Evolutionary conservation across 345 rosid genomes (phyloP).

Genomic region (Isatis tinctoria): DNA sequence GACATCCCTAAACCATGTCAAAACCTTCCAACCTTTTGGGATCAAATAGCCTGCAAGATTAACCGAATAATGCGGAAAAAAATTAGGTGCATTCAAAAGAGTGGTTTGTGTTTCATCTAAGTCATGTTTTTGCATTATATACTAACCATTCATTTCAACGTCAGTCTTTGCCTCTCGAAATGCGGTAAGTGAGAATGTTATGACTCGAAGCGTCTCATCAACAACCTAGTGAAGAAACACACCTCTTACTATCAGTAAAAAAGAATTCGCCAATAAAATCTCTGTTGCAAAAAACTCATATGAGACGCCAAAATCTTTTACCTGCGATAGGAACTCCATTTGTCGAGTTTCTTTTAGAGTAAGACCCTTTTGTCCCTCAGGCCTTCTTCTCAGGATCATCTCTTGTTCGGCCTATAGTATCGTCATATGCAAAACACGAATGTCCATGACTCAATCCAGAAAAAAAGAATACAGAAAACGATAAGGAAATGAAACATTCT

Average conservation of each 20-base stretch:
- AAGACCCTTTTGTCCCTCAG: constrained; percentile 48
- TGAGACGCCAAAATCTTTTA: not conserved
- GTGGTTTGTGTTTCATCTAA: not conserved
- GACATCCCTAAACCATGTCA: constrained; percentile 46
- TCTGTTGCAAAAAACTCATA: not conserved
- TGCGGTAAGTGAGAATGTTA: constrained; percentile 42
- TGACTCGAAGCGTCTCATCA: constrained; percentile 51
- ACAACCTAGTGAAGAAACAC: constrained; percentile 38
- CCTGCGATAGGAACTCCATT: constrained; percentile 51
- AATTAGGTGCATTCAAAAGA: not conserved
- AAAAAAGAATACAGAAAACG: not conserved
- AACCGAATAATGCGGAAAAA: not conserved
- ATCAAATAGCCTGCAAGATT: constrained; percentile 38
- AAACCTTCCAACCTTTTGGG: constrained; percentile 59
- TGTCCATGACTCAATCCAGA: not conserved
- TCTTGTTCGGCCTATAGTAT: constrained; percentile 61
- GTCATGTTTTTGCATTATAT: not conserved
- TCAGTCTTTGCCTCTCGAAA: constrained; percentile 50
- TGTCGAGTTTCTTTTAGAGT: constrained; percentile 61
- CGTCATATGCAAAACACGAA: not conserved
- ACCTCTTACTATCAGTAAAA: not conserved
- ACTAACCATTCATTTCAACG: constrained; percentile 41
- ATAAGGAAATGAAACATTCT: not conserved
- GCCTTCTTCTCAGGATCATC: constrained; percentile 43
- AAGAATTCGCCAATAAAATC: not conserved